Conservation (phyloP, 2,329 filamentous ascomycete genomes). For the Aspergillus sojae region DNA sequence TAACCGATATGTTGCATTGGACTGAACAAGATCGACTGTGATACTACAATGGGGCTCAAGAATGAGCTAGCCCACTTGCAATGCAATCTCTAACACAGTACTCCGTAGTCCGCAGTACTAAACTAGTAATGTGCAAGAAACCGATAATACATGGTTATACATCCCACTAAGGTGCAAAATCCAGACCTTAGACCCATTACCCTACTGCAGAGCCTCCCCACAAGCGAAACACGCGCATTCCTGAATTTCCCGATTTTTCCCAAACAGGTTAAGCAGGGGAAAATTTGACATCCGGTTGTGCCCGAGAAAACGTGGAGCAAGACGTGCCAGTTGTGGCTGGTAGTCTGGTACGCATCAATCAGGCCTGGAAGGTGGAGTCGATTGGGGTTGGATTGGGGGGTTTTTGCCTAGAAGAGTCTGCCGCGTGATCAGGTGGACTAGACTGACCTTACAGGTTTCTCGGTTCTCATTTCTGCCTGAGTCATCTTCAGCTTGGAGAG, state of each 20-base stretch:
- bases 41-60: conserved; percentile 2
- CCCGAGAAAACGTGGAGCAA: conserved; percentile 19
- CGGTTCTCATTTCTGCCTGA: conserved; percentile 4
- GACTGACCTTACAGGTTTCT: conserved; percentile 1
- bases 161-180: conserved; percentile 4
- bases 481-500: conserved; percentile 1
- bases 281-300: conserved; percentile 16
- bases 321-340: conserved; percentile 8
- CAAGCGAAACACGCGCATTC: conserved; percentile 3
- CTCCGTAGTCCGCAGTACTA: background rate
- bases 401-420: conserved; percentile 11
- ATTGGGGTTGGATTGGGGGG: background rate
- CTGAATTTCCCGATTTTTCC: conserved; percentile 15
- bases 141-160: background rate
- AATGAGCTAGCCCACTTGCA: background rate
- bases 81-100: background rate
- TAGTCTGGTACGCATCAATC: conserved; percentile 6
- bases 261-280: background rate
- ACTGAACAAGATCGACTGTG: background rate
- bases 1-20: conserved; percentile 1
- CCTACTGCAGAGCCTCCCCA: conserved; percentile 1
- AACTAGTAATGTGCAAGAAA: conserved; percentile 4
- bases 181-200: background rate
- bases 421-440: conserved; percentile 1
- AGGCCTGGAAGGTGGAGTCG: conserved; percentile 6